phyloP scores from a whole-genome alignment of 345 rosid species.

The Aquilaria yunnanensis region DNA sequence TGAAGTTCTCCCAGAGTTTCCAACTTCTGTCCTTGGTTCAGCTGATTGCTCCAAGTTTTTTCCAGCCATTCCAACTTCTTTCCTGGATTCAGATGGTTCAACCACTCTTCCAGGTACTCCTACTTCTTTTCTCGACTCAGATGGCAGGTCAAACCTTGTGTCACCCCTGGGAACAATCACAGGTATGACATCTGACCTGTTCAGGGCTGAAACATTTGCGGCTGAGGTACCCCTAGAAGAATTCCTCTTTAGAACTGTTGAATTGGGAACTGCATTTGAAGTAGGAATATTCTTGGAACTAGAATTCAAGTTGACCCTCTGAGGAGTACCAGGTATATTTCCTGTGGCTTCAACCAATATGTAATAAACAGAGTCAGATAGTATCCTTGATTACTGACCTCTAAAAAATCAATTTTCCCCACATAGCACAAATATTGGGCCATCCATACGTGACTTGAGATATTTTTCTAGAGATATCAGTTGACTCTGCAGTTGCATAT shows the following conservation, averaged over 20 bases:
- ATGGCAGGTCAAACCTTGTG: slow-evolving; percentile 46
- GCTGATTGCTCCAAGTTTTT: slow-evolving; percentile 9
- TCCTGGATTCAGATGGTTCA: slow-evolving; percentile 62
- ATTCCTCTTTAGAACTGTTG: slow-evolving; percentile 50
- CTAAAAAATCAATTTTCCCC: too few relatives aligned
- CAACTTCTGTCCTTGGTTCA: slow-evolving; percentile 11
- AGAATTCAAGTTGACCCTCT: slow-evolving; percentile 44
- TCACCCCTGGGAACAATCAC: slow-evolving; percentile 84
- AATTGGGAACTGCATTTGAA: slow-evolving; percentile 35
- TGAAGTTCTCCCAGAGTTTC: slow-evolving; percentile 10
- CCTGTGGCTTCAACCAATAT: slow-evolving; percentile 67
- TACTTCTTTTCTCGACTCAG: slow-evolving; percentile 67
- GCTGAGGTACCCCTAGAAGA: slow-evolving; percentile 40
- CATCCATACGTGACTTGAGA: neutral
- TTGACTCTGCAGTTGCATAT: neutral
- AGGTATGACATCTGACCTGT: slow-evolving; percentile 63
- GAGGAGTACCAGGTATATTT: slow-evolving; percentile 78
- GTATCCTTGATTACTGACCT: neutral
- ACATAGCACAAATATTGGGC: neutral
- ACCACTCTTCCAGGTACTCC: neutral
- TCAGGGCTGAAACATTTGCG: slow-evolving; percentile 37
- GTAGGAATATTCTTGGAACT: slow-evolving; percentile 36
- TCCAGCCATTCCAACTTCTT: slow-evolving; percentile 35
- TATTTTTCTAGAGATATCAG: neutral
- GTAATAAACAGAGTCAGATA: slow-evolving; percentile 25